Base-by-base conservation (phyloP, 345 rosid genomes). In the Salix koriyanagi region DNA sequence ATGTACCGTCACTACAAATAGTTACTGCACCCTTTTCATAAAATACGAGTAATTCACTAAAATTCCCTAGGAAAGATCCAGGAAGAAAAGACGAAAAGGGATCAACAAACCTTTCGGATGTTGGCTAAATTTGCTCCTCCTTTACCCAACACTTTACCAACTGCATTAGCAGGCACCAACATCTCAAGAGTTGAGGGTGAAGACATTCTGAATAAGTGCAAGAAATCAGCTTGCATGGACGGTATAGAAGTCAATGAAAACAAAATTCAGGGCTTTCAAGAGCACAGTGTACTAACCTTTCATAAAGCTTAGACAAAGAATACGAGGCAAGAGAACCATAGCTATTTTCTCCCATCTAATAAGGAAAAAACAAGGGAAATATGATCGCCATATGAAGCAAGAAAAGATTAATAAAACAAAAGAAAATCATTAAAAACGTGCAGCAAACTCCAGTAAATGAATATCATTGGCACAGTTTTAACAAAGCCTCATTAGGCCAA, bases 141-240 rank as follows among this genome's bases (percentile, higher is more conserved):
- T 90, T 87, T 96, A 65, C 99, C 99, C 79, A 96, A 77, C 66
- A 96, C 99, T 88, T 91, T 96, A 79, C 95, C 87, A 15, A 93
- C 90, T 32, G 99, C 94, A 87, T 84, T 86, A 52, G 91, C 87
- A 74, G 99, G 99, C 79, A 96, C 84, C 85, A 91, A 76, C 78
- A 93, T 86, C 82, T 96, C 99, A 71, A 89, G 77, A 37, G 88
- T 81, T 26, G 93, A 86, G 44, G 90, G 78, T 41, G 90, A 65
- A 75, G 91, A 75, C 82, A 92, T 75, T 68, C 99, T 95, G 87
- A 32, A 75, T 58, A 73, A 52, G 73, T 19, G 34, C 39, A 77
- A 10, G 70, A 69, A 75, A 72, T 70, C 41, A 77, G 62, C 64
- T 75, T 72, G 18, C 32, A 50, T 4, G 15, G 21, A 58, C 14